Conservation (phyloP, 176 grass and related monocot species). For the maize (Zea mays) region DNA sequence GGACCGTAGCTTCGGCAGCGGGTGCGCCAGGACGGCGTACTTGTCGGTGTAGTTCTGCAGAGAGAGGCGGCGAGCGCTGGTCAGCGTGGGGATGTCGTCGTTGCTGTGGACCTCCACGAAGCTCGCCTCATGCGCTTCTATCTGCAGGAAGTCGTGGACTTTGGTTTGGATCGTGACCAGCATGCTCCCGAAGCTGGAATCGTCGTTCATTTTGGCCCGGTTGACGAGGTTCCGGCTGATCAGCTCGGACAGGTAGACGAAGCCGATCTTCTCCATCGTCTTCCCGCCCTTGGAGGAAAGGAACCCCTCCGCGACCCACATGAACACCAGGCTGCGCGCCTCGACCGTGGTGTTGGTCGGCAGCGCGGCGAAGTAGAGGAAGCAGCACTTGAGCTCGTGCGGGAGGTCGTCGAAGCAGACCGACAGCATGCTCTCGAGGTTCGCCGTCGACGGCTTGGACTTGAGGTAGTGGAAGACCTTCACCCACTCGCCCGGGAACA, state of each 20-base stretch:
- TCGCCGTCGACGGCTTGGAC: neutral
- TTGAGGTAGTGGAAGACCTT: conserved; percentile 24
- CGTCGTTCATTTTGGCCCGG: neutral
- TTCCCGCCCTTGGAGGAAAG: conserved; percentile 21
- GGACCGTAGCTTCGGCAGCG: conserved; percentile 45
- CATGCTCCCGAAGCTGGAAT: neutral
- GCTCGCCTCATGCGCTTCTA: conserved; percentile 42
- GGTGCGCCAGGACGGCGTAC: conserved; percentile 6
- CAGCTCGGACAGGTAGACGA: conserved; percentile 38
- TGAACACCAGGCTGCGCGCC: conserved; percentile 15
- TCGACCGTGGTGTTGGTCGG: conserved; percentile 15
- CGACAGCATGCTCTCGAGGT: conserved; percentile 19
- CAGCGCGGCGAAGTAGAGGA: conserved; percentile 50
- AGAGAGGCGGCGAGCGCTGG: conserved; percentile 36
- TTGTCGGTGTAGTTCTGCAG: conserved; percentile 46
- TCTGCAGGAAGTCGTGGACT: conserved; percentile 37
- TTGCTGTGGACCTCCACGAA: conserved; percentile 40
- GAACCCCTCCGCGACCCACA: conserved; percentile 55
- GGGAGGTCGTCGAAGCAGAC: conserved; percentile 58
- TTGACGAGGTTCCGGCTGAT: conserved; percentile 35
- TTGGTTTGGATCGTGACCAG: conserved; percentile 36
- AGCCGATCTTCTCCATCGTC: conserved; percentile 41
- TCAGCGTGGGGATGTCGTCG: conserved; percentile 12
- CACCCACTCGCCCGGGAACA: conserved; percentile 9
- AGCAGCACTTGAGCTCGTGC: conserved; percentile 40